Evolutionary conservation across 495 filamentous ascomycete genomes (phyloP).

Genomic region (Penicillium salamii): DNA sequence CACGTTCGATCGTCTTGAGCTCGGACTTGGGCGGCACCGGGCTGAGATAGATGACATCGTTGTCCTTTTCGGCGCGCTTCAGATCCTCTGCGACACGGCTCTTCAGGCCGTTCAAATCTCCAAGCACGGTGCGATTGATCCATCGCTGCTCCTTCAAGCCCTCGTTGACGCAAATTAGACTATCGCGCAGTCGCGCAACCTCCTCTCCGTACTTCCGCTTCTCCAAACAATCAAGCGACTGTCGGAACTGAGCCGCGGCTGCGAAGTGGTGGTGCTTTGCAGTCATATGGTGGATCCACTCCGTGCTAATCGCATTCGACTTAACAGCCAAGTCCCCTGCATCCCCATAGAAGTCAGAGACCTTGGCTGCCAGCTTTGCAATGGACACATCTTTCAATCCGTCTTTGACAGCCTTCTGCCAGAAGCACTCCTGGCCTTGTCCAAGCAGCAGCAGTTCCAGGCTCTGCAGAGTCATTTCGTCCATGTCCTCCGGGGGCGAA

Average conservation of each 20-base stretch:
- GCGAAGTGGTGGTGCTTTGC: constrained; percentile 98
- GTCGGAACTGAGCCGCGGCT: constrained; percentile 92
- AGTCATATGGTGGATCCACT: constrained; percentile 98
- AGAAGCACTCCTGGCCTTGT: constrained; percentile 95
- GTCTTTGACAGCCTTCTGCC: constrained; percentile 96
- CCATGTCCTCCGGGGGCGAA: constrained; percentile 93
- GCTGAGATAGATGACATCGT: constrained; percentile 87
- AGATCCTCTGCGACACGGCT: constrained; percentile 79
- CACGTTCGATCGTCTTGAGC: constrained; percentile 79
- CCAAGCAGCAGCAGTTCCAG: constrained; percentile 81
- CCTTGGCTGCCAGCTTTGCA: constrained; percentile 84
- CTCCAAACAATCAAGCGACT: constrained; percentile 87
- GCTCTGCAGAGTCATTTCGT: constrained; percentile 78
- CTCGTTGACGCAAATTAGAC: constrained; percentile 77
- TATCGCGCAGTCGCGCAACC: constrained; percentile 80
- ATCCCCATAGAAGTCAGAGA: constrained; percentile 85
- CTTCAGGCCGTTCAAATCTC: constrained; percentile 82
- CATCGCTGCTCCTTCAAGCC: constrained; percentile 83
- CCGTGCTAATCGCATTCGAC: constrained; percentile 82
- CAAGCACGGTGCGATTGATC: constrained; percentile 78
- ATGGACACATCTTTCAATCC: constrained; percentile 87
- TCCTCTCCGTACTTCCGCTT: constrained; percentile 96
- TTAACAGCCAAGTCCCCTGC: constrained; percentile 84
- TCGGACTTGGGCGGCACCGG: constrained; percentile 86
- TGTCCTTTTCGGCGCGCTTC: constrained; percentile 93